These are phyloP conservation scores for Chytriomyces confervae DNA, from an alignment of 192 early-diverging fungal species.

Conservation along the genomic window DNA sequence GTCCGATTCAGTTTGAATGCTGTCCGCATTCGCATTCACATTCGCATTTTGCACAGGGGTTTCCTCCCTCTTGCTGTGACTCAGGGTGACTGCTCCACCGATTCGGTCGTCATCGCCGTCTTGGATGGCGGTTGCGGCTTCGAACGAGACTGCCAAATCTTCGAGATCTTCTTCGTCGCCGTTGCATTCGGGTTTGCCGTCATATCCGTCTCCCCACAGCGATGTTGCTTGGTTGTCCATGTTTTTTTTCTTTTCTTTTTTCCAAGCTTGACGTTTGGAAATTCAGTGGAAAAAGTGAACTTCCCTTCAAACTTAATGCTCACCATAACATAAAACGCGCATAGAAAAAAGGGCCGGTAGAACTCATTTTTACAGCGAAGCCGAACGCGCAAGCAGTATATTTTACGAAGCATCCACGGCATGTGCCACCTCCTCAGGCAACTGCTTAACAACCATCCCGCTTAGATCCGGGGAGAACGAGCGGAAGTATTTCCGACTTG, in stretches of 20 bases:
- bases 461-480: too few species aligned
- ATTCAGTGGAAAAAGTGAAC: too few species aligned
- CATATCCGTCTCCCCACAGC: constrained; percentile 27
- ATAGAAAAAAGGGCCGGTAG: too few species aligned
- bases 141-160: constrained; percentile 36
- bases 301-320: too few species aligned
- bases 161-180: constrained; percentile 41
- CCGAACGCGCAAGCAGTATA: too few species aligned
- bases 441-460: too few species aligned
- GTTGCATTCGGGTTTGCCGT: neutral
- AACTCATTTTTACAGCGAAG: too few species aligned
- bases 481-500: too few species aligned
- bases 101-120: constrained; percentile 13
- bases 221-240: neutral
- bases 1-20: constrained; percentile 1
- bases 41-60: constrained; percentile 7
- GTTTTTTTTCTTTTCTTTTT: neutral
- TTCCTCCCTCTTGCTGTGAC: neutral
- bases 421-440: too few species aligned
- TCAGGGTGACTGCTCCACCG: constrained; percentile 7
- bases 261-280: neutral
- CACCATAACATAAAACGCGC: too few species aligned
- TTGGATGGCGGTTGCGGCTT: neutral
- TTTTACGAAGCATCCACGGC: too few species aligned
- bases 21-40: constrained; percentile 3